A percentile compares a stretch with the other conserved stretches of the same genome.
Conservation (phyloP, 257 asterid genomes). For the Anisodus acutangulus region DNA sequence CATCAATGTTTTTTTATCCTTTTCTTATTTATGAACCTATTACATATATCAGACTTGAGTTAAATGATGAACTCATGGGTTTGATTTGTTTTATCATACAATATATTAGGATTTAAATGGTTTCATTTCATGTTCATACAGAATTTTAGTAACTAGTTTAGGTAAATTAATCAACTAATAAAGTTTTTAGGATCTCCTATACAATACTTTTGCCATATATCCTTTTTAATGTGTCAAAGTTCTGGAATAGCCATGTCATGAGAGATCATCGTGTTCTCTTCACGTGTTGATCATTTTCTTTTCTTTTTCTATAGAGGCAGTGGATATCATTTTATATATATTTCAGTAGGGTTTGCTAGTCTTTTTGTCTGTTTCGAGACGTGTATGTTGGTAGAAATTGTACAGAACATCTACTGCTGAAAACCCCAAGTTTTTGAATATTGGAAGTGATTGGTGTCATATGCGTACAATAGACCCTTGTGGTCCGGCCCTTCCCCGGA, state of each 20-base stretch:
- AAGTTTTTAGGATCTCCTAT: background rate
- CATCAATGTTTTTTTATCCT: background rate
- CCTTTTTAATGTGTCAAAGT: background rate
- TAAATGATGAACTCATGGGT: background rate
- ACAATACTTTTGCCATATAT: background rate
- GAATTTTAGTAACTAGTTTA: background rate
- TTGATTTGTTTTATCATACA: background rate
- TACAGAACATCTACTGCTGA: background rate
- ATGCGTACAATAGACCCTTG: too few relatives aligned
- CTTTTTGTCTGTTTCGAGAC: background rate
- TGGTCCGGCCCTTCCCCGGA: too few relatives aligned
- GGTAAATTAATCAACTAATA: background rate
- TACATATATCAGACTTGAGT: background rate
- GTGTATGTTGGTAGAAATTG: background rate
- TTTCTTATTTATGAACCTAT: background rate
- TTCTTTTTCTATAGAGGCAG: background rate
- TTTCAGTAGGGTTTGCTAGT: background rate
- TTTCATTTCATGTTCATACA: background rate
- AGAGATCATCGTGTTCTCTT: background rate
- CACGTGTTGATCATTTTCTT: background rate
- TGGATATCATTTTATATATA: background rate
- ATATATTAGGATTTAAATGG: conserved; percentile 5
- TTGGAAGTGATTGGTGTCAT: background rate
- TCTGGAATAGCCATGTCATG: background rate
- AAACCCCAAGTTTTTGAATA: background rate